Evolutionary conservation across 1,284 basidiomycete genomes (phyloP).

Genomic region (Malassezia psittaci): DNA sequence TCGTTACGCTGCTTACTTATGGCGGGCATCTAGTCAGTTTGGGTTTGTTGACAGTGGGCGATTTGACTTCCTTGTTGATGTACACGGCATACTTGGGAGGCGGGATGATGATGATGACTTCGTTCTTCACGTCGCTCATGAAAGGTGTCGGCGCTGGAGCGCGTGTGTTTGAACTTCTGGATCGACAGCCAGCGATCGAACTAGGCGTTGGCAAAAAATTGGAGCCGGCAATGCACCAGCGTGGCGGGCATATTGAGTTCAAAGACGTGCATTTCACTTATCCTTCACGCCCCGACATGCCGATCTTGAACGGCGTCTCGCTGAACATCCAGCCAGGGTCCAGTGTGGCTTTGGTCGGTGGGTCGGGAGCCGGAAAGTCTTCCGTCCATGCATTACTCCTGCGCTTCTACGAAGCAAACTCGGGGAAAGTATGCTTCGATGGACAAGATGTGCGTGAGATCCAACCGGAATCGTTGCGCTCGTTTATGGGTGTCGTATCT

Average conservation of each 20-base stretch:
- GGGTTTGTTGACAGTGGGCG: constrained; percentile 63
- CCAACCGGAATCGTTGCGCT: constrained; percentile 52
- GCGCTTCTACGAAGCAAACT: constrained; percentile 81
- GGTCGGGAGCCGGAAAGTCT: constrained; percentile 57
- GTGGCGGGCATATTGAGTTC: constrained; percentile 41
- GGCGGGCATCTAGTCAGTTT: constrained; percentile 81
- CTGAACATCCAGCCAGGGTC: constrained; percentile 45
- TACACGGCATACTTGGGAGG: constrained; percentile 84
- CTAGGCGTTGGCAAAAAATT: constrained; percentile 25
- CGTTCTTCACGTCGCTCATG: constrained; percentile 51
- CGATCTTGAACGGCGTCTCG: constrained; percentile 47
- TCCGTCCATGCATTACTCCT: constrained; percentile 78
- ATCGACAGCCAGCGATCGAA: constrained; percentile 50
- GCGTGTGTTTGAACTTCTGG: constrained; percentile 84
- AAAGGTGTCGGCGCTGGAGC: constrained; percentile 80
- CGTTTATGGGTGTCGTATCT: constrained; percentile 40
- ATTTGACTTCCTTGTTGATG: constrained; percentile 61
- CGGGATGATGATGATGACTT: constrained; percentile 48
- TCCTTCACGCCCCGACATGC: constrained; percentile 44
- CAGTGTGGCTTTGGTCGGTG: constrained; percentile 48
- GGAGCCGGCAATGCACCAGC: constrained; percentile 14
- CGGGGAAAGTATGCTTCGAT: constrained; percentile 71
- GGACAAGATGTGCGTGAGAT: constrained; percentile 82
- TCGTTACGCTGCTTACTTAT: constrained; percentile 80
- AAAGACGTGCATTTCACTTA: constrained; percentile 50